A percentile compares a stretch with the other conserved stretches of the same genome.
phyloP scores from a whole-genome alignment of 306 rosid genomes.

The Pterocarpus macrocarpus region DNA sequence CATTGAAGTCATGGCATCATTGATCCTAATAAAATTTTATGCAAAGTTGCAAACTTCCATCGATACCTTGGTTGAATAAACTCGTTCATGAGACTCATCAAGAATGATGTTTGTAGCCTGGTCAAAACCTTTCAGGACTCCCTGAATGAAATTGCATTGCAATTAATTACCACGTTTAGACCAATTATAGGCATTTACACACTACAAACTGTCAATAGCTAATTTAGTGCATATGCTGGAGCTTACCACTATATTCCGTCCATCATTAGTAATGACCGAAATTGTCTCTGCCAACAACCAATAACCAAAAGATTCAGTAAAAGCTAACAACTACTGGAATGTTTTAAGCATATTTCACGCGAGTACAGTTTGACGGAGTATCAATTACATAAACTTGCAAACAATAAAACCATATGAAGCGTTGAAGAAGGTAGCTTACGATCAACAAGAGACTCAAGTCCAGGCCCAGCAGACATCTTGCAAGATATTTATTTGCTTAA shows the following conservation, averaged over 20 bases:
- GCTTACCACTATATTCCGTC: slow-evolving; percentile 91
- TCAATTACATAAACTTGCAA: no score
- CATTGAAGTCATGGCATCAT: not conserved
- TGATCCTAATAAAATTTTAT: slow-evolving; percentile 7
- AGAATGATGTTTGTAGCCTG: slow-evolving; percentile 99
- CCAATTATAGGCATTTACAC: not conserved
- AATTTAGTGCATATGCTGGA: not conserved
- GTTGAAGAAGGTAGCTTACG: no score
- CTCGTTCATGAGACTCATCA: slow-evolving; percentile 97
- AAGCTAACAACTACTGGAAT: not conserved
- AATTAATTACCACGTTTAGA: not conserved
- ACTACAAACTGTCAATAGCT: not conserved
- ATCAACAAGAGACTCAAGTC: no score
- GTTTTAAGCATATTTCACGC: slow-evolving; percentile 2
- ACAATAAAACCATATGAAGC: no score
- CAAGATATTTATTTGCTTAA: no score
- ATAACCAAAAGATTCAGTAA: slow-evolving; percentile 17
- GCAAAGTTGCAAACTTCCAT: not conserved
- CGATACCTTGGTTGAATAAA: slow-evolving; percentile 92
- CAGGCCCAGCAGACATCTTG: no score
- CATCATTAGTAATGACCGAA: slow-evolving; percentile 93
- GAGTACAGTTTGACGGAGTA: no score
- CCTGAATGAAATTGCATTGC: slow-evolving; percentile 55
- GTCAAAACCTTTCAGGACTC: slow-evolving; percentile 92
- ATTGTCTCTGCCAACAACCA: slow-evolving; percentile 72